Evolutionary conservation across 192 early-diverging fungal genomes (phyloP).

Genomic region (Coemansia sp.): DNA sequence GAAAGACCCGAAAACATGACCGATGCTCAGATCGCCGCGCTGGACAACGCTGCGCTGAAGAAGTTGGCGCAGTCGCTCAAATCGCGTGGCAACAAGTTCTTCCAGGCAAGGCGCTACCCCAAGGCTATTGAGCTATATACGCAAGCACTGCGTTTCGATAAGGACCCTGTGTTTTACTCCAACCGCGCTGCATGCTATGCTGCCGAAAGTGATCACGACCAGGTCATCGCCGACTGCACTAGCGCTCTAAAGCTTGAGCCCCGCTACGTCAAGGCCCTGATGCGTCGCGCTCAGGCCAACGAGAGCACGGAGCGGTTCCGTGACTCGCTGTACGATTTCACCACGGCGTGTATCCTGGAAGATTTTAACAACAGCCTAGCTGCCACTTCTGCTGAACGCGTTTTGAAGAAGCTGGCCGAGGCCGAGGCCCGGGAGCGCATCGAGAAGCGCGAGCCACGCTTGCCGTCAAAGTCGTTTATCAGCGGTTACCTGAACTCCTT

Average conservation of each 20-base stretch:
- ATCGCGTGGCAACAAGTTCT: conserved; percentile 85
- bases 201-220: conserved; percentile 68
- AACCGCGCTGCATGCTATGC: conserved; percentile 96
- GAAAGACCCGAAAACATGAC: conserved; percentile 53
- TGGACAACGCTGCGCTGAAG: conserved; percentile 46
- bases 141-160: conserved; percentile 79
- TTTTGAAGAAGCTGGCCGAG: conserved; percentile 82
- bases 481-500: conserved; percentile 95
- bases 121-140: conserved; percentile 89
- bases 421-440: conserved; percentile 72
- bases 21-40: conserved; percentile 54
- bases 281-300: conserved; percentile 70
- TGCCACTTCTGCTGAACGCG: conserved; percentile 79
- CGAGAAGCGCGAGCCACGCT: conserved; percentile 60
- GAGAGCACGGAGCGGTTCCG: conserved; percentile 56
- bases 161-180: conserved; percentile 86
- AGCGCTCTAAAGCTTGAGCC: conserved; percentile 80
- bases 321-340: conserved; percentile 78
- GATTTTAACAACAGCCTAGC: conserved; percentile 88
- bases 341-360: conserved; percentile 90
- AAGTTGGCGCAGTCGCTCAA: conserved; percentile 79
- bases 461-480: conserved; percentile 94
- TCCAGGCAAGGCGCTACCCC: conserved; percentile 75
- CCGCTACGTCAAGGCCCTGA: conserved; percentile 86
- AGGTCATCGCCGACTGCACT: conserved; percentile 85